Base-by-base conservation (phyloP, 805 yeast species). In the Nakazawaea holstii region DNA sequence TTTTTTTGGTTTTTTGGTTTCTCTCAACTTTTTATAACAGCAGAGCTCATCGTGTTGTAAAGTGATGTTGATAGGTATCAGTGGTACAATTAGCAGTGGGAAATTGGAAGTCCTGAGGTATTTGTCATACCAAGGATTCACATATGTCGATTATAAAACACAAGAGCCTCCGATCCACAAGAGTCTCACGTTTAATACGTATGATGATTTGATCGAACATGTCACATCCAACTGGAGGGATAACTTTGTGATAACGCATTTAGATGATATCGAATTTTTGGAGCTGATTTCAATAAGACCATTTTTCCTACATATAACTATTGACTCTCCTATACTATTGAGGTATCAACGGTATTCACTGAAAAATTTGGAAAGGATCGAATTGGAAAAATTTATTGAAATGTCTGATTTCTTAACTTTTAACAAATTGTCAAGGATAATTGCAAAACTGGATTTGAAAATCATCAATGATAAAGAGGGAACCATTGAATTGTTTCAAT, bases 281-380 rank as follows among this genome's bases (percentile, higher is more conserved):
- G 67, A 70, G 2, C 65, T 62, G 24, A 62, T 86, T 5, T 68
- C 74, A 31, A 80, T 82, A 51, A 67, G 96, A 48, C 97, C 97
- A 0, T 91, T 87, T 60, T 89, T 90, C 59, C 72, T 89, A 24
- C 96, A 89, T 60, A 55, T 91, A 3, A 74, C 87, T 6, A 69
- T 88, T 1, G 95, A 87, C 56, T 88, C 96, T 0, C 87, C 96
- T 1, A 55, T 80, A 11, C 58, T 59, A 10, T 53, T 76, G 32
- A 70, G 95, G 42, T 68, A 60, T 51, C 55, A 63, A 40, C 54
- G 79, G 20, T 65, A 59, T 55, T 46, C 52, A 9, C 15, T 26
- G 24, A 48, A 49, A 20, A 47, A 54, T 13, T 48, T 47, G 6
- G 51, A 49, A 7, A 35, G 31, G 6, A 20, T 41, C 24, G 35